Percentiles rank a stretch among this genome's conserved stretches.
Evolutionary conservation across 2,329 filamentous ascomycete genomes (phyloP).

Genomic region (Trichoderma pleuroti): DNA sequence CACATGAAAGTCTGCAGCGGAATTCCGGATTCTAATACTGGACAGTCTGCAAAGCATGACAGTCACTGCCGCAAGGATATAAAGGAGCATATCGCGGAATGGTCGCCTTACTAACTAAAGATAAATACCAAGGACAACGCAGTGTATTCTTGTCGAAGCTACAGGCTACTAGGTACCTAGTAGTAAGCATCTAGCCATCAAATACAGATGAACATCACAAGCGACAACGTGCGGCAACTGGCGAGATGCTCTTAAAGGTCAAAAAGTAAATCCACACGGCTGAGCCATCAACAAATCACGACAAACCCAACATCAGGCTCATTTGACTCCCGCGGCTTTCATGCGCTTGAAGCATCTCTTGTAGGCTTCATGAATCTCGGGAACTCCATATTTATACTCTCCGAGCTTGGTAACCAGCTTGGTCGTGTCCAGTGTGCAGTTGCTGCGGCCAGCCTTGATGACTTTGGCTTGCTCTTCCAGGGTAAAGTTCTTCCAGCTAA

Average conservation of each 20-base stretch:
- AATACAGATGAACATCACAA: background rate
- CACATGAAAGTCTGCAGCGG: background rate
- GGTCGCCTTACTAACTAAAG: background rate
- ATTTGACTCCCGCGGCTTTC: constrained; percentile 40
- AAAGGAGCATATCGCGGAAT: background rate
- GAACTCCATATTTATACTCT: constrained; percentile 56
- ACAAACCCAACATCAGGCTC: background rate
- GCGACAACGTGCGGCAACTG: background rate
- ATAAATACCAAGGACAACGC: background rate
- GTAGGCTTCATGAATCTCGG: constrained; percentile 62
- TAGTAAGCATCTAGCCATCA: background rate
- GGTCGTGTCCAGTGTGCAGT: constrained; percentile 61
- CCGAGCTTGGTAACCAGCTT: constrained; percentile 59
- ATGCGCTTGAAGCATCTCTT: constrained; percentile 60
- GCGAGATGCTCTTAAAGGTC: background rate
- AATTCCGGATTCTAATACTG: background rate
- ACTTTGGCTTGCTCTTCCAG: constrained; percentile 64
- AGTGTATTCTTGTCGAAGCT: background rate
- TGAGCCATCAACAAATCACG: background rate
- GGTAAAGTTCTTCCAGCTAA: constrained; percentile 63
- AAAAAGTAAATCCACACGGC: background rate
- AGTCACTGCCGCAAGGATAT: background rate
- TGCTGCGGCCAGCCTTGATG: constrained; percentile 64
- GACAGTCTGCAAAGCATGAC: background rate
- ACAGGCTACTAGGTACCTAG: background rate